Conservation (phyloP, 2,329 filamentous ascomycete genomes). For the Calonectria pseudoturangicola region DNA sequence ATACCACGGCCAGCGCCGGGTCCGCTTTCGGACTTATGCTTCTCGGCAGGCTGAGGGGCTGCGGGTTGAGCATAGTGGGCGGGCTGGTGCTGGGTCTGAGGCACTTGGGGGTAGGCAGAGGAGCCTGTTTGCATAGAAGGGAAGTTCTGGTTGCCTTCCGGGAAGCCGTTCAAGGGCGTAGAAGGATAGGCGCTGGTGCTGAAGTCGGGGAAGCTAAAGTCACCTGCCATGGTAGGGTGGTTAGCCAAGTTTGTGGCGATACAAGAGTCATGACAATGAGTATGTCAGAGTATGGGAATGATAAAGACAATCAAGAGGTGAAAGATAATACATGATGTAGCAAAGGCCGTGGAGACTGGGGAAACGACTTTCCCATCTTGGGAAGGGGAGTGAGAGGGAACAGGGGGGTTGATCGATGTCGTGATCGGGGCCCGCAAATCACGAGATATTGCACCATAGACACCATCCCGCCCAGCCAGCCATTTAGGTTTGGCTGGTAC, state of each 20-base stretch:
- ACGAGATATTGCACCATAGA: constrained; percentile 79
- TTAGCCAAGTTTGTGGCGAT: constrained; percentile 52
- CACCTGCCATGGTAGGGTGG: constrained; percentile 70
- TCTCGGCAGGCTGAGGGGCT: constrained; percentile 62
- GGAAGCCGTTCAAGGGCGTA: constrained; percentile 66
- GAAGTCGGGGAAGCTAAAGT: constrained; percentile 75
- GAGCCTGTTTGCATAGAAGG: constrained; percentile 73
- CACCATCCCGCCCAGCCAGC: constrained; percentile 64
- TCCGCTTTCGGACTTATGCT: constrained; percentile 67
- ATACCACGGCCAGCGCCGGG: constrained; percentile 65
- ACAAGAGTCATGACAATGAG: constrained; percentile 50
- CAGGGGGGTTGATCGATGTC: constrained; percentile 53
- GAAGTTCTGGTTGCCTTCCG: constrained; percentile 61
- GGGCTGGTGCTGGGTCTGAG: constrained; percentile 61
- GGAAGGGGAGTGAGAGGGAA: constrained; percentile 50
- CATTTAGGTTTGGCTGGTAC: constrained; percentile 51
- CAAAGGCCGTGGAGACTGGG: constrained; percentile 46
- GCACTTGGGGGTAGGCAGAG: constrained; percentile 64
- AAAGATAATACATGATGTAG: constrained; percentile 49
- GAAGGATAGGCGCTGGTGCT: constrained; percentile 68
- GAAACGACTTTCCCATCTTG: constrained; percentile 53
- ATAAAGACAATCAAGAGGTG: constrained; percentile 45
- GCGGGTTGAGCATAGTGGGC: constrained; percentile 56
- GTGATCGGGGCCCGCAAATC: constrained; percentile 63
- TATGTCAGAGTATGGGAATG: constrained; percentile 26